Evolutionary conservation across 73 alveolate genomes (phyloP).

Genomic region (Uronychia binucleata): DNA sequence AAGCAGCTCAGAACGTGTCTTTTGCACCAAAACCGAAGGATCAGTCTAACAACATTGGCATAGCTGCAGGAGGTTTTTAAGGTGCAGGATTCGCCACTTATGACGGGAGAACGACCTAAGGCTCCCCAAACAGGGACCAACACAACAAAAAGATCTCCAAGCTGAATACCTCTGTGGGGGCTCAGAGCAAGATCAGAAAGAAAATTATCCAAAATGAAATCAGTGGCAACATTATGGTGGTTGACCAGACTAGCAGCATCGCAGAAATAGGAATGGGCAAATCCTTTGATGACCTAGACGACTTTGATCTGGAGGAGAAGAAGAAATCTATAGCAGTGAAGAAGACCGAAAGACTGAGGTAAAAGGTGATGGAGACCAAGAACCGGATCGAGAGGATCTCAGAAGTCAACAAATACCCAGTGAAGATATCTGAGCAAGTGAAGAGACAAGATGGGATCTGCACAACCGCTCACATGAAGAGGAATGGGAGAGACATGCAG

Average conservation of each 20-base stretch:
- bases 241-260: background rate
- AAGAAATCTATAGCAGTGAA: background rate
- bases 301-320: background rate
- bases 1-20: background rate
- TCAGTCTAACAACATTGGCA: background rate
- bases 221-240: background rate
- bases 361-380: background rate
- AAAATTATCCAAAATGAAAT: background rate
- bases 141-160: no score
- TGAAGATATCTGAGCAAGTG: background rate
- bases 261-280: background rate
- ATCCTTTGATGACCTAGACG: background rate
- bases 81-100: background rate
- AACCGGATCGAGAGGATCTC: background rate
- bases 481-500: no score
- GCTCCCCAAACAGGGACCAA: background rate
- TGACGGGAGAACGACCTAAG: background rate
- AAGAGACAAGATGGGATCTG: no score
- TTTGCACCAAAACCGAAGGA: background rate
- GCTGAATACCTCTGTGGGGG: background rate
- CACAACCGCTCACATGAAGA: no score
- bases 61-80: background rate
- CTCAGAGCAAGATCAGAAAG: background rate
- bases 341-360: background rate
- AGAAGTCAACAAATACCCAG: background rate